Evolutionary conservation across 129 eudicot genomes (phyloP).

Genomic region (Saussurea involucrata): DNA sequence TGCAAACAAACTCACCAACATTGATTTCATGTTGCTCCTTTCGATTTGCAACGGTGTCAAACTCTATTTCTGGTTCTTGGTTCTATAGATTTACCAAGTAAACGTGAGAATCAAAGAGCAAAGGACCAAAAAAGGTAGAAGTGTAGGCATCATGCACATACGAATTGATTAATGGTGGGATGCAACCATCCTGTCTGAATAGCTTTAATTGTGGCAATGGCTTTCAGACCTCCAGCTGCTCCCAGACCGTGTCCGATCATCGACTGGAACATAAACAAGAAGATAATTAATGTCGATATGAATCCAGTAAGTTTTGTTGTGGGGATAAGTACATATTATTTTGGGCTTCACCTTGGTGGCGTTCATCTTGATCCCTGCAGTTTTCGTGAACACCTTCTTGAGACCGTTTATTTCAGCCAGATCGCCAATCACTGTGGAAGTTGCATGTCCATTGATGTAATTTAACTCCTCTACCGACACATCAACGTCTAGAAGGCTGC

Average conservation of each 20-base stretch:
- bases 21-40: not conserved
- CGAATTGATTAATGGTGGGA: conserved; percentile 70
- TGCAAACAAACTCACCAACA: not conserved
- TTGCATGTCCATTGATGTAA: conserved; percentile 89
- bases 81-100: not conserved
- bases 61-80: not conserved
- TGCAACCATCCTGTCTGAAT: conserved; percentile 28
- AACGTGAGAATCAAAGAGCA: not conserved
- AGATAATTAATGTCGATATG: not conserved
- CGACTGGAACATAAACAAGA: conserved; percentile 39
- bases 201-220: conserved; percentile 81
- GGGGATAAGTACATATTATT: not conserved
- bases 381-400: conserved; percentile 70
- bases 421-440: conserved; percentile 76
- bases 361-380: conserved; percentile 69
- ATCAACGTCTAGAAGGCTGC: conserved; percentile 67
- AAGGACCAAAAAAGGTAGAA: not conserved
- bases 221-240: conserved; percentile 81
- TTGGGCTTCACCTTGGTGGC: conserved; percentile 64
- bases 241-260: conserved; percentile 85
- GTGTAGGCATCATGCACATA: conserved; percentile 8
- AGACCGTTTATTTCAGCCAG: conserved; percentile 71
- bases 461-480: conserved; percentile 90
- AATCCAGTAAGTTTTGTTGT: not conserved
- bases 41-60: not conserved